Base-by-base conservation (phyloP, 1,284 basidiomycete species). In the Entoloma clypeatum region DNA sequence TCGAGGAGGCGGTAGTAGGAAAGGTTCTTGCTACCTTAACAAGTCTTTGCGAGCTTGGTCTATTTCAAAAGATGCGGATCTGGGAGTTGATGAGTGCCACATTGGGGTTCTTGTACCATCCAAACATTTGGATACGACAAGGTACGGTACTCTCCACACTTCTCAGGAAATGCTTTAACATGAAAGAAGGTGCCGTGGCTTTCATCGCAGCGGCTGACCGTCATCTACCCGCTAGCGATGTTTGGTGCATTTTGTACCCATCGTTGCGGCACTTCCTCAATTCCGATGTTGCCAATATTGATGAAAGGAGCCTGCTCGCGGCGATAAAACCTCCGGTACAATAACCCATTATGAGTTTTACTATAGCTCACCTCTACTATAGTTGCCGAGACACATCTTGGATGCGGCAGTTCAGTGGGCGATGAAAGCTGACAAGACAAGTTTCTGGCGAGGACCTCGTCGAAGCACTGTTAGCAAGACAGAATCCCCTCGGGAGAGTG, bases 201-300 rank as follows among this genome's bases (percentile, higher is more conserved):
- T 90, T 97, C 57, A 85, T 99, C 33, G 82, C 91, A 1, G 82
- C 89, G 1, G 82, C 89, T 5, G 84, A 88, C 1, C 80, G 82
- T 33, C 81, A 85, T 46, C 73, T 95, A 6, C 84, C 87, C 0
- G 62, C 72, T 2, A 90, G 89, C 30, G 96, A 99, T 56, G 81
- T 91, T 7, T 99, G 96, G 96, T 95, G 93, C 55, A 91, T 97
- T 30, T 63, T 98, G 2, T 99, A 99, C 55, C 94, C 95, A 0
- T 87, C 86, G 0, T 63, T 99, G 26, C 79, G 91, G 26, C 85
- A 92, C 46, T 80, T 94, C 42, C 69, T 99, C 29, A 84, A 84
- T 32, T 88, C 84, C 1, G 96, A 99, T 54, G 70, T 98, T n/a
- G 75, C 72, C 5, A 71, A 75, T 1, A 77, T 98, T 29, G 79